These are phyloP conservation scores for Pseudocercospora cruenta DNA, from an alignment of 2,329 filamentous ascomycete genomes.

Conservation along the genomic window DNA sequence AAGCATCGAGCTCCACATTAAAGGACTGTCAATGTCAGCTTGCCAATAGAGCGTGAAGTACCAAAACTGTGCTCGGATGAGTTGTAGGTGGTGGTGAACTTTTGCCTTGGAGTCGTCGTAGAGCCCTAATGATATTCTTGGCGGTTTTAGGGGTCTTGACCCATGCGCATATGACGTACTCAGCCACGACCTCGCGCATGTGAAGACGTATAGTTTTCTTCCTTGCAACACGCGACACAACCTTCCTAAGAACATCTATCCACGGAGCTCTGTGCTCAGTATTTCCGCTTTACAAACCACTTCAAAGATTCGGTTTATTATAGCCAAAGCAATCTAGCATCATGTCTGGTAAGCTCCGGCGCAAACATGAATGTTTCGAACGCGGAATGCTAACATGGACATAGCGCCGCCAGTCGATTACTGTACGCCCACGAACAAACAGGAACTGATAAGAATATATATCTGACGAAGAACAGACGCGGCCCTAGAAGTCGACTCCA, in stretches of 20 bases:
- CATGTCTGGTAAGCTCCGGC: constrained; percentile 3
- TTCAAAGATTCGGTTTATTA: background rate
- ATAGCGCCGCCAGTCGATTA: constrained; percentile 42
- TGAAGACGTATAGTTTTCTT: constrained; percentile 2
- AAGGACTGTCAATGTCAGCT: no score
- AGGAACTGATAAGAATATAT: background rate
- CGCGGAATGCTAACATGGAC: background rate
- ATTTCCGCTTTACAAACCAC: background rate
- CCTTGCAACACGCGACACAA: constrained; percentile 1
- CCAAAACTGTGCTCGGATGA: no score
- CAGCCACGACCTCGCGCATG: background rate
- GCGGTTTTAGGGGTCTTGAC: background rate
- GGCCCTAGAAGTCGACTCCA: constrained; percentile 52
- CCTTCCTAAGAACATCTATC: background rate
- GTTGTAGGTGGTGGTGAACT: no score
- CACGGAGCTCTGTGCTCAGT: background rate
- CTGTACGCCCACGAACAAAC: constrained; percentile 18
- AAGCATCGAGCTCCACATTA: no score
- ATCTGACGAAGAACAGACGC: constrained; percentile 28
- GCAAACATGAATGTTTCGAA: background rate
- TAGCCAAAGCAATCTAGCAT: background rate
- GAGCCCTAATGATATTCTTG: background rate
- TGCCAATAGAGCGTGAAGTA: no score
- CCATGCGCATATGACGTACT: background rate
- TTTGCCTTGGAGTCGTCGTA: no score